Percentiles rank a stretch among this genome's conserved stretches.
phyloP scores from a whole-genome alignment of 2,329 filamentous ascomycete species.

The Trichoderma polysporum region DNA sequence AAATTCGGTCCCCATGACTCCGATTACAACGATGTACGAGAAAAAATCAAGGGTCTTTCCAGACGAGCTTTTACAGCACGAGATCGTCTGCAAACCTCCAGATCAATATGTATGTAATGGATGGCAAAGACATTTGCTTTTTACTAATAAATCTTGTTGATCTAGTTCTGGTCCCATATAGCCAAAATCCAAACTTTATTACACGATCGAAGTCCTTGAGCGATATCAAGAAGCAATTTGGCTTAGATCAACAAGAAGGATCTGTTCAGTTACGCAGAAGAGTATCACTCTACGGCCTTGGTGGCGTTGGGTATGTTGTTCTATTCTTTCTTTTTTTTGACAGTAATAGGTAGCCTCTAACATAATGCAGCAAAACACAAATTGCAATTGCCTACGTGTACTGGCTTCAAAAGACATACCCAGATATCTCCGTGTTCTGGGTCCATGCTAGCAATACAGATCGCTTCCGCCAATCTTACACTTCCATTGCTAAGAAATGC shows the following conservation, averaged over 20 bases:
- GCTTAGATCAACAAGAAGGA: neutral
- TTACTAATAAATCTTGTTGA: constrained; percentile 7
- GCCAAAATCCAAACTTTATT: constrained; percentile 19
- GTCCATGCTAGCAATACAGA: constrained; percentile 34
- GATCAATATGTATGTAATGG: constrained; percentile 16
- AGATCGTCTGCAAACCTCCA: neutral
- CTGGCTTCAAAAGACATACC: constrained; percentile 24
- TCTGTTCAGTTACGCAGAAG: neutral
- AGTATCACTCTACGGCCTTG: constrained; percentile 10
- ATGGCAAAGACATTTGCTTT: neutral
- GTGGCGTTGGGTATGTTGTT: constrained; percentile 1
- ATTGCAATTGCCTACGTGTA: constrained; percentile 26
- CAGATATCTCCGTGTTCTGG: constrained; percentile 35
- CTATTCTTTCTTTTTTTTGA: neutral
- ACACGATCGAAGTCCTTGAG: neutral
- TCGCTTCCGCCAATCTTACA: constrained; percentile 32
- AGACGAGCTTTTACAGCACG: neutral
- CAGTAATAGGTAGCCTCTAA: neutral
- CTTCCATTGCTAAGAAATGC: constrained; percentile 30
- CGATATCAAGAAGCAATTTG: constrained; percentile 14
- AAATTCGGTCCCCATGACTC: constrained; percentile 28
- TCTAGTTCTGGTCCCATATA: constrained; percentile 22
- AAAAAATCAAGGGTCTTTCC: constrained; percentile 13
- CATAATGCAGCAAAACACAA: neutral
- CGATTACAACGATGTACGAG: neutral